phyloP scores from a whole-genome alignment of 495 filamentous ascomycete species.

The Hamigera avellanea region DNA sequence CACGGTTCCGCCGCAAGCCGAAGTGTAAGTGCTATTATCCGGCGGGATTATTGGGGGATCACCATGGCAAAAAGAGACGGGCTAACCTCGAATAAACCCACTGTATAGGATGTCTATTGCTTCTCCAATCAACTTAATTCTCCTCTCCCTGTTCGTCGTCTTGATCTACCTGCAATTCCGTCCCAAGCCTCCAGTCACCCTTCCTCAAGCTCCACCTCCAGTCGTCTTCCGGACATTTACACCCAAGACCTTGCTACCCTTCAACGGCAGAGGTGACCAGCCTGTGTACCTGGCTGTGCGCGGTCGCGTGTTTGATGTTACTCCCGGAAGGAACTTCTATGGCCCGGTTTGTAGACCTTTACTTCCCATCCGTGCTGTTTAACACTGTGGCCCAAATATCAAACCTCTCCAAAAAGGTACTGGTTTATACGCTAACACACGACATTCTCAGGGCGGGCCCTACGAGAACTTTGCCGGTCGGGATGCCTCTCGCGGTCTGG shows the following conservation, averaged over 20 bases:
- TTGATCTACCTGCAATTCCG: conserved; percentile 58
- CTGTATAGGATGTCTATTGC: conserved; percentile 44
- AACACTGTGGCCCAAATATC: neutral
- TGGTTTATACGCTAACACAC: no score
- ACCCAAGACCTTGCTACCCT: conserved; percentile 72
- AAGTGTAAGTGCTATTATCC: conserved; percentile 17
- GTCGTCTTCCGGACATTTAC: conserved; percentile 88
- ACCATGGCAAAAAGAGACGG: no score
- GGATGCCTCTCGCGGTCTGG: conserved; percentile 87
- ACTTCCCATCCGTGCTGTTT: no score
- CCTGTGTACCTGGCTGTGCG: conserved; percentile 81
- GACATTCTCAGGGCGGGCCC: conserved; percentile 56
- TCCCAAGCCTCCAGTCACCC: conserved; percentile 43
- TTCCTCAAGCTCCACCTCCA: conserved; percentile 59
- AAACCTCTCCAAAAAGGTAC: no score
- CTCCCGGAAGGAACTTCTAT: conserved; percentile 78
- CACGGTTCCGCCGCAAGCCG: conserved; percentile 12
- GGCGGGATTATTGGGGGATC: conserved; percentile 7
- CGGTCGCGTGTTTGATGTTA: conserved; percentile 79
- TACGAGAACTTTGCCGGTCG: conserved; percentile 91
- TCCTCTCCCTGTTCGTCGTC: conserved; percentile 57
- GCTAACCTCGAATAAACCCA: conserved; percentile 1
- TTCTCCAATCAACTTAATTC: conserved; percentile 70
- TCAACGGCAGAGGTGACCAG: conserved; percentile 63
- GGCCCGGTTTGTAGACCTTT: conserved; percentile 53